Percentiles rank a stretch among this genome's conserved stretches.
phyloP scores from a whole-genome alignment of 1,284 basidiomycete genomes.

The Phellopilus nigrolimitatus region DNA sequence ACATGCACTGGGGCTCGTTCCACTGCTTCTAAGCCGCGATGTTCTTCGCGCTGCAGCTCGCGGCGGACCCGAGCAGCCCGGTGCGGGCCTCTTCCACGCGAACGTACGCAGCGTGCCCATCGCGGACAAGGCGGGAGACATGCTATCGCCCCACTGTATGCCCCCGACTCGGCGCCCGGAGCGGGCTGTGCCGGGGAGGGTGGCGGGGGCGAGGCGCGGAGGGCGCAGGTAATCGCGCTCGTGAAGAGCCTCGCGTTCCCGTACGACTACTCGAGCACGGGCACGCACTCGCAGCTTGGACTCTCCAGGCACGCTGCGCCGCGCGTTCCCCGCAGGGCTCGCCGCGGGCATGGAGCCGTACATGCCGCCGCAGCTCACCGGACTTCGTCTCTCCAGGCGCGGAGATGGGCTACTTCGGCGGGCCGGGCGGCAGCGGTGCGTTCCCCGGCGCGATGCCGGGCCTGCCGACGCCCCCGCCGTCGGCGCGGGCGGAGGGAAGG shows the following conservation, averaged over 20 bases:
- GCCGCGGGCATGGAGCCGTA: too few species aligned
- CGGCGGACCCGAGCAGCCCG: constrained; percentile 70
- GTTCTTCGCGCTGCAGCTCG: constrained; percentile 82
- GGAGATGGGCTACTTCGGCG: constrained; percentile 11
- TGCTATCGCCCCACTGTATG: constrained; percentile 69
- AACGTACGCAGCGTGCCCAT: constrained; percentile 62
- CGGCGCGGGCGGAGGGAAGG: constrained; percentile 16
- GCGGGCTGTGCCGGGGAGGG: constrained; percentile 6
- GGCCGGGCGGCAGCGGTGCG: constrained; percentile 14
- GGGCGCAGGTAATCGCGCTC: constrained; percentile 48
- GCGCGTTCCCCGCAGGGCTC: constrained; percentile 4
- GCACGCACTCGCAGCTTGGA: too few species aligned
- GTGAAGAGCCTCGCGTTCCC: constrained; percentile 75
- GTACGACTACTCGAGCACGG: constrained; percentile 57
- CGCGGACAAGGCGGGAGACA: constrained; percentile 67
- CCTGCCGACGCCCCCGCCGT: constrained; percentile 7
- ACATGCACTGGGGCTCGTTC: constrained; percentile 78
- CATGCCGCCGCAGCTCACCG: constrained; percentile 12
- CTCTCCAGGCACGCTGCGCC: constrained; percentile 13
- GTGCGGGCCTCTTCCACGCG: constrained; percentile 63
- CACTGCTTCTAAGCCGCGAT: constrained; percentile 80
- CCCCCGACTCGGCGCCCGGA: too few species aligned
- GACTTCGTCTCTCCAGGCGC: too few species aligned
- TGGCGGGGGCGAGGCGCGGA: constrained; percentile 21
- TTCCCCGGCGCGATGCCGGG: not conserved